These are phyloP conservation scores for Porodaedalea pini DNA, from an alignment of 1,284 basidiomycete species.

Conservation along the genomic window DNA sequence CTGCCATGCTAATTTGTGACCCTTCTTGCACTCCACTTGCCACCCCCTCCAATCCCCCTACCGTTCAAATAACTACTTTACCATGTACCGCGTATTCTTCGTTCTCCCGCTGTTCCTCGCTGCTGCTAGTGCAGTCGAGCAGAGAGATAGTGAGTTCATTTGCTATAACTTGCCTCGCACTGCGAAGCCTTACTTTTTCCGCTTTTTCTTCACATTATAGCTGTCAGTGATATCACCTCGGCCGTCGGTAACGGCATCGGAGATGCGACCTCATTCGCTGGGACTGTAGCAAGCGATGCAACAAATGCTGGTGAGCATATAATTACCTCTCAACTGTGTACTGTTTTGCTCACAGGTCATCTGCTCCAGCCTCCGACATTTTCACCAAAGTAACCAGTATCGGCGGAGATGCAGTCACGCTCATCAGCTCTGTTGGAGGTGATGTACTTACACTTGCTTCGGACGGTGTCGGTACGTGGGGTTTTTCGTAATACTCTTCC, in stretches of 20 bases:
- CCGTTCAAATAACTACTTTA: background rate
- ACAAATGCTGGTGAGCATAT: background rate
- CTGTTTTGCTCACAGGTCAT: no score
- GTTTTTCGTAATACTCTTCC: background rate
- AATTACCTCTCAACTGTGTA: no score
- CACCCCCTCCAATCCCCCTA: background rate
- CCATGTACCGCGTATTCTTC: conserved; percentile 7
- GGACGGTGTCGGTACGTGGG: conserved; percentile 30
- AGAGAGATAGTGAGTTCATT: conserved; percentile 7
- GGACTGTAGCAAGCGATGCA: conserved; percentile 1
- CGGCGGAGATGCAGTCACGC: conserved; percentile 36
- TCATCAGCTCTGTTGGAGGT: conserved; percentile 47
- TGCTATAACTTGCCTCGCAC: background rate
- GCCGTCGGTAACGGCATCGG: conserved; percentile 29
- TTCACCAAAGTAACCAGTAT: conserved; percentile 36
- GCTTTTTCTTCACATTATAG: conserved; percentile 27
- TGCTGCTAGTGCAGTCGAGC: background rate
- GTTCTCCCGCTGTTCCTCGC: conserved; percentile 9
- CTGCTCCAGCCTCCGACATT: background rate
- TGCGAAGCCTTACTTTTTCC: conserved; percentile 15
- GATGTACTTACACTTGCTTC: conserved; percentile 50
- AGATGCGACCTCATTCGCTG: conserved; percentile 23
- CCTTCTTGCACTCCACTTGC: background rate
- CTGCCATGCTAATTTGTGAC: background rate
- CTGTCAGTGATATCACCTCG: conserved; percentile 28